Base-by-base conservation (phyloP, 1,284 basidiomycete genomes). In the Puccinia triticina region DNA sequence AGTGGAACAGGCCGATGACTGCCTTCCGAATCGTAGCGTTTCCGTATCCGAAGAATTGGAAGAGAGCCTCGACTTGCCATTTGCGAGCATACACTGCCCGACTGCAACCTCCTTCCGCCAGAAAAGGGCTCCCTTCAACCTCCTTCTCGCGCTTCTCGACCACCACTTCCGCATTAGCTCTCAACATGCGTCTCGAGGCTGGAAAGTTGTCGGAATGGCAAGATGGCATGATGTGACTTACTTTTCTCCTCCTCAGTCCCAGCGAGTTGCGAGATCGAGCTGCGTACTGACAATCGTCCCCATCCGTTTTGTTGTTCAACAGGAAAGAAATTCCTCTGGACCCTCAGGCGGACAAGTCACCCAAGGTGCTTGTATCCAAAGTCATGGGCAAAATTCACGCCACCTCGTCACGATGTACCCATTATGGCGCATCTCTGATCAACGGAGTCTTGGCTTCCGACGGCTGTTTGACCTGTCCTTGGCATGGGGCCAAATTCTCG, bases 401-500 rank as follows among this genome's bases (percentile, higher is more conserved):
- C 18, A 87, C 86, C 3, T 85, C 86, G 37, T 83, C 85, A 66
- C 85, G 85, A 83, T 87, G 86, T 83, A 87, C 86, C 37, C 86
- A 87, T 84, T 87, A 87, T 76, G 86, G 86, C 32, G 85, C 86
- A 61, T 85, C 86, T 23, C 84, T 87, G 55, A 83, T 80, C 16
- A 80, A 80, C 18, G 86, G 86, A 61, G 85, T 86, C 11, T 83
- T 87, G 29, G 85, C 85, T 5, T 83, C 83, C 23, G 85, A 85
- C 46, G 86, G 86, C 26, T 83, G 85, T 32, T 77, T 87, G 71
- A 86, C 85, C 75, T 87, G 86, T 80, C 86, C 86, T 40, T 87
- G 86, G 85, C 86, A 87, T 82, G 86, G 86, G 40, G 86, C 86
- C 55, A 85, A 85, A 77, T 87, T 86, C 84, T 80, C 77, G 21